A percentile compares a stretch with the other conserved stretches of the same genome.
phyloP scores from a whole-genome alignment of 345 rosid species.

The Physaria fendleri region DNA sequence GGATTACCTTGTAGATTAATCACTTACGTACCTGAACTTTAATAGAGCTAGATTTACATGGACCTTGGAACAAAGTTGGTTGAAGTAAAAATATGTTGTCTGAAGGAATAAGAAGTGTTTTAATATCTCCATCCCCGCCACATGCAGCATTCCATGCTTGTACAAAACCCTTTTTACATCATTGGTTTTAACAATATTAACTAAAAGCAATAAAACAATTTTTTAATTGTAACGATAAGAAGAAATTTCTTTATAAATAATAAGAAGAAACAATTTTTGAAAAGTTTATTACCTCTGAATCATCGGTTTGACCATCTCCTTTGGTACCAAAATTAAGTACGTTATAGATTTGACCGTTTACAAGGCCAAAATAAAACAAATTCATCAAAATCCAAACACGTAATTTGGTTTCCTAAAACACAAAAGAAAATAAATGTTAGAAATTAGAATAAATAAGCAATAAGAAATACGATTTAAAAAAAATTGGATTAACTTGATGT shows the following conservation, averaged over 20 bases:
- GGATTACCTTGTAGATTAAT: not conserved
- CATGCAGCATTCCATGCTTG: slow-evolving; percentile 15
- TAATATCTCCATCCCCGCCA: not conserved
- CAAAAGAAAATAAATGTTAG: not conserved
- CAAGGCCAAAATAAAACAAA: slow-evolving; percentile 1
- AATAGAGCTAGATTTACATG: slow-evolving; percentile 8
- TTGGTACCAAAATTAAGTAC: slow-evolving; percentile 16
- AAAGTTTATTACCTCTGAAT: slow-evolving; percentile 3
- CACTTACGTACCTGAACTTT: slow-evolving; percentile 9
- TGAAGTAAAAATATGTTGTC: slow-evolving; percentile 21
- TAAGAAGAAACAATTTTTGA: not conserved
- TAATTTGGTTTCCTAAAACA: slow-evolving; percentile 3
- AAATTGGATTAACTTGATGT: not conserved
- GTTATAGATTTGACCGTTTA: slow-evolving; percentile 14
- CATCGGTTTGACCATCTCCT: slow-evolving; percentile 22
- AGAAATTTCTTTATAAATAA: too few species aligned
- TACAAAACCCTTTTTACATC: slow-evolving; percentile 7
- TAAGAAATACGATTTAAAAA: not conserved
- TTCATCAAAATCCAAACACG: not conserved
- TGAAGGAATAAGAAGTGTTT: slow-evolving; percentile 10
- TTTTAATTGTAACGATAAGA: not conserved
- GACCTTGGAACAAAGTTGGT: slow-evolving; percentile 13
- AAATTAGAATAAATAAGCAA: slow-evolving; percentile 4
- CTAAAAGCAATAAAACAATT: not conserved
- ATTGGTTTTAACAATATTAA: not conserved